These are phyloP conservation scores for Kentomonas sorsogonicus DNA, from an alignment of 208 protist genomes.

Conservation along the genomic window DNA sequence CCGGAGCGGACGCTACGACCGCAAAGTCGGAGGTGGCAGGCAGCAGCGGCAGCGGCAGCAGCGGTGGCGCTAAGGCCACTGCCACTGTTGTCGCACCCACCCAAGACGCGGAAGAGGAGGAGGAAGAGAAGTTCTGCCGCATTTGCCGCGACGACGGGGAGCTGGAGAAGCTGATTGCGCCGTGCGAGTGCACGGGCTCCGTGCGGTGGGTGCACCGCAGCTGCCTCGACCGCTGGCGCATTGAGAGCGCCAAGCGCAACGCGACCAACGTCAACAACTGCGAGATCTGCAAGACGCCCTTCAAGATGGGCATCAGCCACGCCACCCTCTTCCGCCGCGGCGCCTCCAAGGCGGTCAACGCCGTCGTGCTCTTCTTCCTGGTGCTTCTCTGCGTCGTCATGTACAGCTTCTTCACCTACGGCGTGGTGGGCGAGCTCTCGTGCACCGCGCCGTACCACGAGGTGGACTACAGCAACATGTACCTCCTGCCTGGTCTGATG, in stretches of 20 bases:
- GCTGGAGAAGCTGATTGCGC: conserved; percentile 54
- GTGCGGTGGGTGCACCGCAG: conserved; percentile 68
- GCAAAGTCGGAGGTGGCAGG: background rate
- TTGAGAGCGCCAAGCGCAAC: conserved; percentile 68
- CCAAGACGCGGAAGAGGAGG: conserved; percentile 31
- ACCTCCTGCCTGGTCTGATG: conserved; percentile 40
- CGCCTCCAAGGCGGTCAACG: conserved; percentile 30
- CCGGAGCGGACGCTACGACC: background rate
- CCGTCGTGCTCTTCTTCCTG: conserved; percentile 26
- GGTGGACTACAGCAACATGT: conserved; percentile 57
- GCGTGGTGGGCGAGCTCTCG: conserved; percentile 56
- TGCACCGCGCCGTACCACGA: conserved; percentile 50
- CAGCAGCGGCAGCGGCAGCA: background rate
- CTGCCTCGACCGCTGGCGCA: conserved; percentile 76
- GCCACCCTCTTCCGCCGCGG: conserved; percentile 41
- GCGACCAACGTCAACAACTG: conserved; percentile 62
- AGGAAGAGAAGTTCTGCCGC: conserved; percentile 63
- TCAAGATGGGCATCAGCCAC: conserved; percentile 39
- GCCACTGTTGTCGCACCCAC: no score
- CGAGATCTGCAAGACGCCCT: conserved; percentile 73
- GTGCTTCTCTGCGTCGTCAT: conserved; percentile 25
- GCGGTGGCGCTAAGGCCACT: background rate
- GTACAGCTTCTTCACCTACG: conserved; percentile 26
- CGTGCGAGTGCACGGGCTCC: conserved; percentile 70
- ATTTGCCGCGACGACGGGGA: conserved; percentile 63